Base-by-base conservation (phyloP, 1,284 basidiomycete species). In the Tylopilus sp. region DNA sequence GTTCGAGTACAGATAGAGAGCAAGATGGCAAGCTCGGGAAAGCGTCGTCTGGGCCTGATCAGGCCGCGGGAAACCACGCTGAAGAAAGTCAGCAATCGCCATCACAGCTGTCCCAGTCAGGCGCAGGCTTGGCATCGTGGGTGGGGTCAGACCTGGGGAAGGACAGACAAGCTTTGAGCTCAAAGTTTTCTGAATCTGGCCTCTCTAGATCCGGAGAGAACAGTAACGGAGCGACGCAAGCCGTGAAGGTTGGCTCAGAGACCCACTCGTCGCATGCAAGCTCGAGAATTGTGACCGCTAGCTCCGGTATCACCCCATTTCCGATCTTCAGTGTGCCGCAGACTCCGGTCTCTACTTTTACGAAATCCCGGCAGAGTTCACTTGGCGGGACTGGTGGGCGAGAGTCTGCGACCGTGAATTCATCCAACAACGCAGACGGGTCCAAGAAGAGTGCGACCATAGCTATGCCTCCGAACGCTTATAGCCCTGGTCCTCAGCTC, bases 291-390 rank as follows among this genome's bases (percentile, higher is more conserved):
- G 40, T 12, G 23, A 21, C 38, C 21, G 11, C 49, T 0, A 44
- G 41, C 0, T 11, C n/a, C 18, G 12, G 21, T 31, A 26, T 51
- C 15, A 59, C 51, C 0, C 63, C 59, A 4, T 65, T 61, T n/a
- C 63, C 59, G n/a, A 61, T 65, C 11, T 51, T 61, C 18, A 60
- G 34, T n/a, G 52, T 44, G 26, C 42, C 60, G 21, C 53, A 43
- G 13, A 35, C 33, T 2, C 12, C 29, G 16, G 11, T 25, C 12
- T 43, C 48, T 28, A 31, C 49, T 21, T 23, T 44, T 26, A 19
- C 46, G 26, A 12, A 11, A 6, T 21, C 34, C 8, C 41, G 43
- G 9, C 53, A 46, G 46, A 47, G 30, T 40, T 55, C 31, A 19
- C n/a, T 3, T 10, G 34, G 25, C 4, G 34, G 25, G 16, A 34